Conservation (phyloP, 306 rosid species). For the Myrica gale region DNA sequence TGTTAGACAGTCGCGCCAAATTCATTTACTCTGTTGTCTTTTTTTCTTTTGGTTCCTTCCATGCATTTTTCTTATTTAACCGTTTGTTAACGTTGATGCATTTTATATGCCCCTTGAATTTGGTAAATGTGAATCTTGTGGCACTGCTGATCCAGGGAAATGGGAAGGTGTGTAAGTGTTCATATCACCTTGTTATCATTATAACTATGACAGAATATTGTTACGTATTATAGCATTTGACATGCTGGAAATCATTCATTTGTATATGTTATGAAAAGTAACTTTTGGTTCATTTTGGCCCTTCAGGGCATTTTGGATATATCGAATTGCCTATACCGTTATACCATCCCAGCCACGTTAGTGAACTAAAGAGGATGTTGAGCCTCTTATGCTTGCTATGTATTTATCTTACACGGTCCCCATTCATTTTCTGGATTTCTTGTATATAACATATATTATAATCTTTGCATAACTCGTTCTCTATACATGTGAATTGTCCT, state of each 20-base stretch:
- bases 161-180: slow-evolving; percentile 70
- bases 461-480: too few species aligned
- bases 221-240: slow-evolving; percentile 2
- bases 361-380: slow-evolving; percentile 65
- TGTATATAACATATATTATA: too few species aligned
- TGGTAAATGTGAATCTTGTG: slow-evolving; percentile 93
- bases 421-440: too few species aligned
- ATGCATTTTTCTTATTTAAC: slow-evolving; percentile 11
- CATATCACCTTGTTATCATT: slow-evolving; percentile 15
- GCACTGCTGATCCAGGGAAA: slow-evolving; percentile 75
- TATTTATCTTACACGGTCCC: too few species aligned
- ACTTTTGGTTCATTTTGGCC: slow-evolving; percentile 15
- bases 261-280: background rate
- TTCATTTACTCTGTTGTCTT: background rate
- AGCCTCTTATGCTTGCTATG: slow-evolving; percentile 72
- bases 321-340: slow-evolving; percentile 80
- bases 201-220: background rate
- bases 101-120: slow-evolving; percentile 60
- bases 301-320: slow-evolving; percentile 91
- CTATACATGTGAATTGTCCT: too few species aligned
- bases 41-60: background rate
- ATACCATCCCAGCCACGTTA: slow-evolving; percentile 81
- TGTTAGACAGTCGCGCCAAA: background rate
- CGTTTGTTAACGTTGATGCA: background rate
- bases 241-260: background rate